Evolutionary conservation across 768 basidiomycete genomes (phyloP).

Genomic region (Pulveroboletus frians): DNA sequence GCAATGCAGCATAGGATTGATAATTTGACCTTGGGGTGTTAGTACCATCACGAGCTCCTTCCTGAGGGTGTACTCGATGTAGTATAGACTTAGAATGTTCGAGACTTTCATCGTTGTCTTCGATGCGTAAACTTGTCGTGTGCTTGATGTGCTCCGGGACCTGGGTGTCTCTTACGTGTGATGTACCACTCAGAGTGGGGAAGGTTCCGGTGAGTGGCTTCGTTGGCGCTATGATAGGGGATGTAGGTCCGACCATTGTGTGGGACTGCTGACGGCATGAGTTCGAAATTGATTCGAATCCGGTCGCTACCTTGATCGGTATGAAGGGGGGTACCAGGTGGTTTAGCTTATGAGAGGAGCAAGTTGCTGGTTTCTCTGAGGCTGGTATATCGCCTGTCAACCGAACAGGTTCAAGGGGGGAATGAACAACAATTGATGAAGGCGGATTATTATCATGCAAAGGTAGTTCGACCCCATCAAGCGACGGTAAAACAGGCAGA

Average conservation of each 20-base stretch:
- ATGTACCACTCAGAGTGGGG: neutral
- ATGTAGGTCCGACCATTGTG: neutral
- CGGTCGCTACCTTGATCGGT: slow-evolving; percentile 1
- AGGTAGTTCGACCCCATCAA: slow-evolving; percentile 14
- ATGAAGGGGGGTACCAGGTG: slow-evolving; percentile 14
- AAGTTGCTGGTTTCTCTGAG: neutral
- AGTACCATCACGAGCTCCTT: neutral
- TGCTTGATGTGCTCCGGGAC: neutral
- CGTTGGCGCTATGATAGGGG: neutral
- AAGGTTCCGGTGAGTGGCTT: neutral
- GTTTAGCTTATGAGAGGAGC: slow-evolving; percentile 6
- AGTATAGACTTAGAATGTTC: neutral
- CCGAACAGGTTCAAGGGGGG: slow-evolving; percentile 7
- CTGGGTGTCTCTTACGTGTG: neutral
- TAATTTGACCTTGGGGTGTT: slow-evolving; percentile 2
- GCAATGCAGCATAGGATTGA: slow-evolving; percentile 1
- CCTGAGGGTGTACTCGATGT: neutral
- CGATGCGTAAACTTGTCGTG: neutral
- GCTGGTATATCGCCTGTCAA: neutral
- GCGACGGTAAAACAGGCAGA: slow-evolving; percentile 3
- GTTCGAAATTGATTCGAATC: neutral
- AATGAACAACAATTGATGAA: slow-evolving; percentile 23
- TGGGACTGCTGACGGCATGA: neutral
- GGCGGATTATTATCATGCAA: slow-evolving; percentile 10
- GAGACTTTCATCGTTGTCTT: slow-evolving; percentile 1